Base-by-base conservation (phyloP, 2,329 filamentous ascomycete species). In the Fusarium avenaceum region DNA sequence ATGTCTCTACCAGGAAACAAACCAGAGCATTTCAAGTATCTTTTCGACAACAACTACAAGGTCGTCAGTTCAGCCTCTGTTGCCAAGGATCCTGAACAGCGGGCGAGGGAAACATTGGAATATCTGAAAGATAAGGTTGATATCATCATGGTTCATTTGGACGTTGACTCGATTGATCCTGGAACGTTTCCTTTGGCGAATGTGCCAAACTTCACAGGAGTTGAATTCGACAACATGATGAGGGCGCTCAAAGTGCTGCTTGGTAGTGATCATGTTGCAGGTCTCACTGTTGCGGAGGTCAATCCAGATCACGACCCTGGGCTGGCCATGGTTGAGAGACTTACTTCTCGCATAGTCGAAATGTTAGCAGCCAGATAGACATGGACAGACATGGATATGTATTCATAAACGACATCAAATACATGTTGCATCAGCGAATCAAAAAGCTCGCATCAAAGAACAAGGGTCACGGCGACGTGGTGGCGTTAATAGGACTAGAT, bases 121-220 rank as follows among this genome's bases (percentile, higher is more conserved):
- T 61, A 70, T 48, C 48, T 72, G 1, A 30, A 70, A 8, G 48
- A 48, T 0, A 63, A 43, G 3, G 69, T 72, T 3, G 69, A 72
- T 38, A 11, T 70, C 14, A 70, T 72, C 3, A 51, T 72, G 66
- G 63, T 72, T 17, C 69, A 72, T 44, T 20, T 72, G 7, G 66
- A 72, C 13, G 57, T 72, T n/a, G 69, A 72, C 19, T 61, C 66
- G 2, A 73, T 72, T 32, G 70, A 72, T 22, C 57, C 65, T 7
- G 44, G 40, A 10, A 58, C 43, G 1, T 72, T 72, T 32, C 70
- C 68, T 15, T 17, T 72, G 11, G 70, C 70, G 2, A 70, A 71
- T 13, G 43, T 73, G 3, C 62, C 65, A 0, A 70, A 70, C 15
- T 72, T 71, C 13, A 72, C 70, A 0, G 68, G 68, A 1, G 68